Evolutionary conservation across 1,284 basidiomycete species (phyloP), one percentile per base, ranked within the genome.

Genomic region (Ustilago shanxiensis): DNA sequence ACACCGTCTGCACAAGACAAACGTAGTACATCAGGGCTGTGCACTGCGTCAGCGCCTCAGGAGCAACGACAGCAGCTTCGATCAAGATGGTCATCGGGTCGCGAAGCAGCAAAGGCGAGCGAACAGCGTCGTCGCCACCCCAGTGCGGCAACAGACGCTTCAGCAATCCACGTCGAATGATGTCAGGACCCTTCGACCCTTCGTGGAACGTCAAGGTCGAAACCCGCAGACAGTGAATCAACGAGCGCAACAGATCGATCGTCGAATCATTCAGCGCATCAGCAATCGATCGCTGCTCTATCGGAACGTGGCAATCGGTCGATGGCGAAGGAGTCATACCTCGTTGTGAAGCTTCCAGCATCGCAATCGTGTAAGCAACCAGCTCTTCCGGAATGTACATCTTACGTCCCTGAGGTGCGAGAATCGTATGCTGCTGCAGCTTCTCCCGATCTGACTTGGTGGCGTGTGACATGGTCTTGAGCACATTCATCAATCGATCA

Each of bases 21-120:
- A 79, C 78, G 69, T 86, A 86, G 80, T 81, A 86, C 80, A 86
- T 80, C 5, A 86, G 74, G 20, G 80, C 73, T n/a, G 83, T 83
- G 63, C 83, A 75, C 69, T 85, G 84, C 35, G 60, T 62, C 33
- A 86, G 57, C 24, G 72, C 61, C 35, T 82, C 77, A 0, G 84
- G 84, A 18, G 76, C 71, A 5, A 85, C 60, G 13, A 80, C 73
- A 18, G 84, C 83, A 11, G 83, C 77, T 60, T 86, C 84, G 22
- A 86, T 66, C 14, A 86, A 64, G 49, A 86, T 80, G 20, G 80
- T 82, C 31, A 86, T 69, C n/a, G 83, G 78, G 26, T 83, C 75
- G 41, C 84, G 83, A 33, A 85, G 72, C 51, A 86, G 66, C 45
- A 86, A 60, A 13, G 84, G 84, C 28, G 72, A 76, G 18, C 81